Conservation (phyloP, 495 filamentous ascomycete genomes). For the Podospora appendiculata region DNA sequence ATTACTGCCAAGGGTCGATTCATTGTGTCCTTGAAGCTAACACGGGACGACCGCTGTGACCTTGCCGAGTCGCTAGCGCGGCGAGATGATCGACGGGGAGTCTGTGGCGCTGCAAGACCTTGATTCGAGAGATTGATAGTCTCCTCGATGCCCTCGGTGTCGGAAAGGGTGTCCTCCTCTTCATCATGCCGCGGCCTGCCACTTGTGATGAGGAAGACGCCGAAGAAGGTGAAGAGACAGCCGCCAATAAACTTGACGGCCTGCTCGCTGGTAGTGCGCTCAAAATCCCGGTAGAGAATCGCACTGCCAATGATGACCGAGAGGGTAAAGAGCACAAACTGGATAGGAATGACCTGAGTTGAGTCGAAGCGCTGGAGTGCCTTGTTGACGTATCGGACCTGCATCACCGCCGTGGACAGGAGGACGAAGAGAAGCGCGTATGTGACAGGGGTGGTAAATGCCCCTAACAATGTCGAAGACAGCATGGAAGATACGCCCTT, state of each 20-base stretch:
- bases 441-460: slow-evolving; percentile 83
- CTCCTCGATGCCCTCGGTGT: slow-evolving; percentile 45
- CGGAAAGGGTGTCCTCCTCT: slow-evolving; percentile 45
- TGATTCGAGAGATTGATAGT: slow-evolving; percentile 40
- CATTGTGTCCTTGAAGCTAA: slow-evolving; percentile 22
- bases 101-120: slow-evolving; percentile 12
- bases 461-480: slow-evolving; percentile 77
- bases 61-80: slow-evolving; percentile 14
- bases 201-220: slow-evolving; percentile 88
- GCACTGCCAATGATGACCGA: slow-evolving; percentile 93
- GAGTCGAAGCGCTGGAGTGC: slow-evolving; percentile 92
- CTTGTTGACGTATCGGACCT: slow-evolving; percentile 93
- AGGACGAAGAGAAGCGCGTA: slow-evolving; percentile 75
- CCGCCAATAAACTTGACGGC: slow-evolving; percentile 81
- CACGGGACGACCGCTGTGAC: slow-evolving; percentile 32
- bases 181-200: slow-evolving; percentile 42
- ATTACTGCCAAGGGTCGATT: slow-evolving; percentile 14
- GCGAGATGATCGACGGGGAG: slow-evolving; percentile 1
- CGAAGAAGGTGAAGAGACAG: slow-evolving; percentile 83
- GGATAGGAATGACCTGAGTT: slow-evolving; percentile 92
- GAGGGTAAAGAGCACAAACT: slow-evolving; percentile 94
- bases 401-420: slow-evolving; percentile 78
- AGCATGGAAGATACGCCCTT: slow-evolving; percentile 94
- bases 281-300: slow-evolving; percentile 87
- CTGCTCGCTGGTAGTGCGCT: slow-evolving; percentile 60